These are phyloP conservation scores for Metschnikowia hibisci DNA, from an alignment of 805 yeast species.

Conservation along the genomic window DNA sequence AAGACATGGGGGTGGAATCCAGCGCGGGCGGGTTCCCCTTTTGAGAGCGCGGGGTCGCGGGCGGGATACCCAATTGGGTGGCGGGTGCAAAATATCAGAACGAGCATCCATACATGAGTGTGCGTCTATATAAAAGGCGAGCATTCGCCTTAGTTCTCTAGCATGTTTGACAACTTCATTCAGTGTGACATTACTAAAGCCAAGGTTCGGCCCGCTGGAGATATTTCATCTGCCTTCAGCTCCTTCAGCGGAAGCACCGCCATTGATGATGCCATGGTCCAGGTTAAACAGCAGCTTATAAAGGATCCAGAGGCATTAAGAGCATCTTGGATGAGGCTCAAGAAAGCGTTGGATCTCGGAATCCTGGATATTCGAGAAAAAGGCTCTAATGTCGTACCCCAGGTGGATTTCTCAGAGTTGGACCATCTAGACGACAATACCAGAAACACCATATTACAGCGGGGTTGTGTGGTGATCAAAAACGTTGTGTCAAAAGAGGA, in stretches of 20 bases:
- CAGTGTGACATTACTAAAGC: slow-evolving; percentile 7
- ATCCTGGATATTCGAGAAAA: slow-evolving; percentile 8
- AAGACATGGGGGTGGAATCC: slow-evolving; percentile 1
- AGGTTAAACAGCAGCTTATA: slow-evolving; percentile 6
- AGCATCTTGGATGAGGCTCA: slow-evolving; percentile 7
- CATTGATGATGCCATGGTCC: slow-evolving; percentile 4
- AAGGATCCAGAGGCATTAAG: slow-evolving; percentile 7
- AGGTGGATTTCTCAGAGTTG: background rate
- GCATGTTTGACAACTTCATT: background rate
- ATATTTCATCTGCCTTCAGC: slow-evolving; percentile 11
- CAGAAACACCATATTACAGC: slow-evolving; percentile 1
- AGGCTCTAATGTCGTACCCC: slow-evolving; percentile 8
- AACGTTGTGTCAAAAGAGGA: slow-evolving; percentile 2
- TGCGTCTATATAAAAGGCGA: too few species aligned
- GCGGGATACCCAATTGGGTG: slow-evolving; percentile 1
- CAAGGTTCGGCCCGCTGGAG: slow-evolving; percentile 10
- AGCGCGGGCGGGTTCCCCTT: slow-evolving; percentile 4
- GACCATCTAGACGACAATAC: background rate
- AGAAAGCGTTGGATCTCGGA: slow-evolving; percentile 4
- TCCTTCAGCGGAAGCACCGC: slow-evolving; percentile 4
- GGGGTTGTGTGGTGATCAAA: slow-evolving; percentile 9
- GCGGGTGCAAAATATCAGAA: too few species aligned
- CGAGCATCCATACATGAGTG: too few species aligned
- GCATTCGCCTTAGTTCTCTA: too few species aligned
- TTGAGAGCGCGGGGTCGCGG: background rate